These are phyloP conservation scores for Gracilariopsis chorda DNA, from an alignment of 23 red algal species.

Conservation along the genomic window DNA sequence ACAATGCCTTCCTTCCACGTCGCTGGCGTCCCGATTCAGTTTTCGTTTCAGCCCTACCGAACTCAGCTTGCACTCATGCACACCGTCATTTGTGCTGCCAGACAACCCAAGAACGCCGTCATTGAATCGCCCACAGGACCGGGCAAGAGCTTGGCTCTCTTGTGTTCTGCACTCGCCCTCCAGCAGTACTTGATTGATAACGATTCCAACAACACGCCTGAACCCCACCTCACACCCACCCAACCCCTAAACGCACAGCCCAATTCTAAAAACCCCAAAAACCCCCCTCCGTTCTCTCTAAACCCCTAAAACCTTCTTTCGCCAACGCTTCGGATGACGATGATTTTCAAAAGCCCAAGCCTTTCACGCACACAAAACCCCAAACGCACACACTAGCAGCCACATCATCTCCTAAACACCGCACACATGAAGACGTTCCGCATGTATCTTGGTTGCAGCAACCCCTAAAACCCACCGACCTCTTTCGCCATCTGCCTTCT, in stretches of 20 bases:
- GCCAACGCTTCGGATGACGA: no score
- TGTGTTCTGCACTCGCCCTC: slow-evolving; percentile 85
- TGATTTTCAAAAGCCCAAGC: no score
- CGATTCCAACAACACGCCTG: no score
- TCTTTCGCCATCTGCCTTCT: slow-evolving; percentile 19
- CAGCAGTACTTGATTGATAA: neutral
- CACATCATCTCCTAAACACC: no score
- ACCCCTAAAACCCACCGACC: neutral
- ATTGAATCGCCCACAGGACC: slow-evolving; percentile 97
- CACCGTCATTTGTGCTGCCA: slow-evolving; percentile 69
- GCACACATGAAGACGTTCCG: slow-evolving; percentile 9
- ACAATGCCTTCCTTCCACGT: no score
- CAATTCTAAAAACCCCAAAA: neutral
- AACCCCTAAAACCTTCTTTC: no score
- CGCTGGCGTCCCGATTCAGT: slow-evolving; percentile 67
- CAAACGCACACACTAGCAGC: no score
- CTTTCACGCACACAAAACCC: no score
- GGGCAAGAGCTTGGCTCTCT: slow-evolving; percentile 90
- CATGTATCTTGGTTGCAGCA: neutral
- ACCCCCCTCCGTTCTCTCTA: neutral
- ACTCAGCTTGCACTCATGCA: slow-evolving; percentile 88
- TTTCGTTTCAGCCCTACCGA: slow-evolving; percentile 88
- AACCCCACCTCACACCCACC: slow-evolving; percentile 60
- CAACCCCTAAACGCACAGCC: slow-evolving; percentile 19
- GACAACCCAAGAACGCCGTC: slow-evolving; percentile 70